phyloP scores from a whole-genome alignment of 257 asterid species.

The Solanum pimpinellifolium region DNA sequence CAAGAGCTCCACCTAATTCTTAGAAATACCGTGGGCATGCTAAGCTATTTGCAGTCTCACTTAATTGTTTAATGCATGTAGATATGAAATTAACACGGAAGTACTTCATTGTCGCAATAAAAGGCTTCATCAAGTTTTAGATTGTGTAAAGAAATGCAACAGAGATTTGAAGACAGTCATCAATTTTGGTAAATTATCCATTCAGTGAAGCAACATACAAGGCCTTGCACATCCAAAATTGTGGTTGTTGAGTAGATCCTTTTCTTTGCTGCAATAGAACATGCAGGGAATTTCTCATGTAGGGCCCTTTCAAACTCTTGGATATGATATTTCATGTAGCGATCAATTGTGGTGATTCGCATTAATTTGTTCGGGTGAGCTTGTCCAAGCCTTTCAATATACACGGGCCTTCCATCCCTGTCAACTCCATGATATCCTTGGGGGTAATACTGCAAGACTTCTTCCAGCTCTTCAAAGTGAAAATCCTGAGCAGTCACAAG shows the following conservation, averaged over 20 bases:
- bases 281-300: constrained; percentile 79
- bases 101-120: background rate
- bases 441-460: constrained; percentile 80
- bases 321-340: constrained; percentile 80
- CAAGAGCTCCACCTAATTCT: background rate
- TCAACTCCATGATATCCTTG: constrained; percentile 47
- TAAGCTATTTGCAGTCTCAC: background rate
- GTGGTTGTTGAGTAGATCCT: constrained; percentile 76
- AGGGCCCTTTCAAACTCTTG: constrained; percentile 85
- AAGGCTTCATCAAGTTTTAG: background rate
- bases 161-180: background rate
- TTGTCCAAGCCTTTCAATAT: constrained; percentile 89
- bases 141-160: background rate
- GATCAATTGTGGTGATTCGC: constrained; percentile 63
- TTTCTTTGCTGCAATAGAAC: constrained; percentile 80
- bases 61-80: background rate
- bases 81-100: background rate
- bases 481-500: constrained; percentile 42
- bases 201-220: constrained; percentile 40
- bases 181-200: background rate
- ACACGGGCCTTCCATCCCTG: constrained; percentile 81
- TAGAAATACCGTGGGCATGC: background rate
- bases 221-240: constrained; percentile 88
- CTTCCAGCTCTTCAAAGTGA: constrained; percentile 70
- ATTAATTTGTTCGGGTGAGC: constrained; percentile 72